Evolutionary conservation across 441 rosid genomes (phyloP).

Genomic region (Hypseocharis bilobata): DNA sequence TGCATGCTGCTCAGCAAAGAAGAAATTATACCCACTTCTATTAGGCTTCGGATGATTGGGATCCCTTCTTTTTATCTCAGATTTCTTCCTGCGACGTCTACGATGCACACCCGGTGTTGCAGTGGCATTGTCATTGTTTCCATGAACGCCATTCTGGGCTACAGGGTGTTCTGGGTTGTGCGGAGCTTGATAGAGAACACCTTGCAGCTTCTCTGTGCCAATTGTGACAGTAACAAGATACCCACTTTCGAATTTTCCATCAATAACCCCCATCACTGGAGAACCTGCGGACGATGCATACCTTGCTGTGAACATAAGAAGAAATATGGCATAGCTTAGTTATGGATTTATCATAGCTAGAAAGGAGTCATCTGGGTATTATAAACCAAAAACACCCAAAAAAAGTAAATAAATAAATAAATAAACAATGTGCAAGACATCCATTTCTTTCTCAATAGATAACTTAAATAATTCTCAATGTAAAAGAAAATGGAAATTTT

Average conservation of each 20-base stretch:
- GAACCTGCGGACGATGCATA: slow-evolving; percentile 34
- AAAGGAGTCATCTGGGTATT: too few species aligned
- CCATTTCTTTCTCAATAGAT: not conserved
- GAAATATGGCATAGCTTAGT: not conserved
- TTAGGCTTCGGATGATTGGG: slow-evolving; percentile 90
- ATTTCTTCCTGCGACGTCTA: slow-evolving; percentile 68
- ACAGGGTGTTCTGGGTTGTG: slow-evolving; percentile 27
- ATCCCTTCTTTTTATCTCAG: slow-evolving; percentile 77
- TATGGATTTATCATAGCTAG: too few species aligned
- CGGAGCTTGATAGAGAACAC: slow-evolving; percentile 66
- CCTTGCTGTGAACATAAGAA: slow-evolving; percentile 25
- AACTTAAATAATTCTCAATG: too few species aligned
- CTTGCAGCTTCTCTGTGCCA: slow-evolving; percentile 69
- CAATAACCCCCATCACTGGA: slow-evolving; percentile 76
- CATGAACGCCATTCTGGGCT: slow-evolving; percentile 28
- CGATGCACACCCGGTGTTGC: slow-evolving; percentile 41
- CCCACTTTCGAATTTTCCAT: slow-evolving; percentile 82
- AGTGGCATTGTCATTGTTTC: slow-evolving; percentile 23
- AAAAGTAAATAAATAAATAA: not conserved
- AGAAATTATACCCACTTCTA: slow-evolving; percentile 89
- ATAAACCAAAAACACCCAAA: not conserved
- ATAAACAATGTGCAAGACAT: not conserved
- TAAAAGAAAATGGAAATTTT: too few species aligned
- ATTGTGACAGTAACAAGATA: slow-evolving; percentile 74
- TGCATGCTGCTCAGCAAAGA: slow-evolving; percentile 85